Percentiles rank a stretch among this genome's conserved stretches.
phyloP scores from a whole-genome alignment of 2,329 filamentous ascomycete genomes.

The Aspergillus brasiliensis region DNA sequence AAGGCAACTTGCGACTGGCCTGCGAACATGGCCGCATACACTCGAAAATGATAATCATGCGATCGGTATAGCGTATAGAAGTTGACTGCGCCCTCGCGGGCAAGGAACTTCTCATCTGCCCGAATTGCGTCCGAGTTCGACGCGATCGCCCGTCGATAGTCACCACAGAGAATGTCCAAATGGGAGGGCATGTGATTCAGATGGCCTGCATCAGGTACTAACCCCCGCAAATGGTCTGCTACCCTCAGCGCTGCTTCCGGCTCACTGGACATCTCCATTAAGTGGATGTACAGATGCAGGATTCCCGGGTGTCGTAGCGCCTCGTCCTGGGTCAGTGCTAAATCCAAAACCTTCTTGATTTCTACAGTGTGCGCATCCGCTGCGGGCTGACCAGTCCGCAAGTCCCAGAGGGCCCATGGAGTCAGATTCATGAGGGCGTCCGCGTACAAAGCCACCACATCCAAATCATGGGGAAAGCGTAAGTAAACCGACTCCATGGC shows the following conservation, averaged over 20 bases:
- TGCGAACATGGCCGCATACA: slow-evolving; percentile 78
- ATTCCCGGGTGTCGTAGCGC: slow-evolving; percentile 66
- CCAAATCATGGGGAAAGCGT: slow-evolving; percentile 58
- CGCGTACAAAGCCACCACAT: slow-evolving; percentile 65
- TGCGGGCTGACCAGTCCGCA: slow-evolving; percentile 60
- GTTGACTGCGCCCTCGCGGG: slow-evolving; percentile 59
- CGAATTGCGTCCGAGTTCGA: slow-evolving; percentile 68
- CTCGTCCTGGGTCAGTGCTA: slow-evolving; percentile 54
- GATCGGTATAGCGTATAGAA: slow-evolving; percentile 78
- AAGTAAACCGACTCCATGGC: slow-evolving; percentile 62
- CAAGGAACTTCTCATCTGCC: slow-evolving; percentile 69
- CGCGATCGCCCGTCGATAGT: slow-evolving; percentile 67
- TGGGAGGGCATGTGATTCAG: slow-evolving; percentile 77
- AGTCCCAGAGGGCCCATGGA: slow-evolving; percentile 66
- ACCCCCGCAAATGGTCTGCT: slow-evolving; percentile 63
- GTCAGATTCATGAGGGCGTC: slow-evolving; percentile 68
- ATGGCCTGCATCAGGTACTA: slow-evolving; percentile 71
- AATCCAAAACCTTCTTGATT: slow-evolving; percentile 61
- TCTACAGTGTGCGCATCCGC: slow-evolving; percentile 60
- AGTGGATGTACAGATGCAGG: slow-evolving; percentile 74
- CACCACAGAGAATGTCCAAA: slow-evolving; percentile 71
- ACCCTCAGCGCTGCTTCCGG: slow-evolving; percentile 65
- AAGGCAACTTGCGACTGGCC: slow-evolving; percentile 66
- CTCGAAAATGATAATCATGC: slow-evolving; percentile 73
- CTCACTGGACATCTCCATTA: slow-evolving; percentile 73